phyloP scores from a whole-genome alignment of 1,284 basidiomycete genomes.

The Leccinum subfulvum region DNA sequence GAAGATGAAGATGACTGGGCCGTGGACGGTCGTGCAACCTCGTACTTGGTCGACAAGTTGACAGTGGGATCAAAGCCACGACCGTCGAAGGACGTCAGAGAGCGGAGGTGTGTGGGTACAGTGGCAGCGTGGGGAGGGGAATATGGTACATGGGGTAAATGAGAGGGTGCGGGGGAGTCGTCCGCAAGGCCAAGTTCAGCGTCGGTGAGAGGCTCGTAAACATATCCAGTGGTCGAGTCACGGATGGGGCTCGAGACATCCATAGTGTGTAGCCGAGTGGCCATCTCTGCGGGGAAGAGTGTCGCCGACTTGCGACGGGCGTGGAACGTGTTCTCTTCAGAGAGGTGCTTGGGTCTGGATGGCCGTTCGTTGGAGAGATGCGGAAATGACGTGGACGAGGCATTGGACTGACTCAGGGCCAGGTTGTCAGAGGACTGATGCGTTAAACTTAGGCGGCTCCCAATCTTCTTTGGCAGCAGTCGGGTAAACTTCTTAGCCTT shows the following conservation, averaged over 20 bases:
- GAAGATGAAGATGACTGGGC: slow-evolving; percentile 15
- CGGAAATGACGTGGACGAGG: slow-evolving; percentile 31
- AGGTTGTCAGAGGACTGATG: slow-evolving; percentile 32
- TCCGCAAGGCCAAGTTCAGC: slow-evolving; percentile 25
- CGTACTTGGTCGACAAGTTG: slow-evolving; percentile 3
- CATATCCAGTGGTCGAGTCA: slow-evolving; percentile 24
- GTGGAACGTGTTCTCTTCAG: slow-evolving; percentile 36
- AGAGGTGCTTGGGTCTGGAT: slow-evolving; percentile 26
- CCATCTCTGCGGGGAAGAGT: slow-evolving; percentile 32
- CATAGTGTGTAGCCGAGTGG: slow-evolving; percentile 31
- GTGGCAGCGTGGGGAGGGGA: slow-evolving; percentile 8
- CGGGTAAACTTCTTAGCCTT: slow-evolving; percentile 33
- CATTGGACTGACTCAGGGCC: slow-evolving; percentile 24
- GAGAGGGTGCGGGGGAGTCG: slow-evolving; percentile 19
- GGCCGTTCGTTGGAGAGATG: slow-evolving; percentile 26
- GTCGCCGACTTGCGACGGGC: slow-evolving; percentile 35
- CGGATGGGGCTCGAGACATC: slow-evolving; percentile 29
- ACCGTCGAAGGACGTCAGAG: slow-evolving; percentile 24
- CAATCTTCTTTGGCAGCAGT: slow-evolving; percentile 33
- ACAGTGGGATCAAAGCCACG: slow-evolving; percentile 5
- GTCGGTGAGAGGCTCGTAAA: slow-evolving; percentile 32
- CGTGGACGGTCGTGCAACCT: slow-evolving; percentile 16
- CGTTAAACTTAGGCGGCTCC: slow-evolving; percentile 29
- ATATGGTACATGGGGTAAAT: slow-evolving; percentile 17
- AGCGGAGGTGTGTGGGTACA: slow-evolving; percentile 24